Percentiles rank a stretch among this genome's conserved stretches.
Evolutionary conservation across 306 rosid species (phyloP).

Genomic region (Castanopsis chinensis): DNA sequence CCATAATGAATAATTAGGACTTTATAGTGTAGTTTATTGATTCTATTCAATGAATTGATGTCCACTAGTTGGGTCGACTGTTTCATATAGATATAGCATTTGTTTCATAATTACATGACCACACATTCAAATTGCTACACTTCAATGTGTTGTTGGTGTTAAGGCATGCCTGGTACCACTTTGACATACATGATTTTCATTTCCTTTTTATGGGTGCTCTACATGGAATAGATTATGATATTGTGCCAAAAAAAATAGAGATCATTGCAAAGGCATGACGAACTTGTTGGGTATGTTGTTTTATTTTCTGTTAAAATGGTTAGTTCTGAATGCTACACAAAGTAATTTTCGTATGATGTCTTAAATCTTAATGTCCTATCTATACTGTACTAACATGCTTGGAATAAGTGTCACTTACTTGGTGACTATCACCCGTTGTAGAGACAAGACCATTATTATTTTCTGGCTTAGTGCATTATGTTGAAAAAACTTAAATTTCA

Average conservation of each 20-base stretch:
- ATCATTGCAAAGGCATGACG: background rate
- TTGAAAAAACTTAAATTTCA: background rate
- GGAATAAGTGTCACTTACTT: background rate
- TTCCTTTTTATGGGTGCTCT: background rate
- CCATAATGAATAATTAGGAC: no score
- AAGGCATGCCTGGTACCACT: background rate
- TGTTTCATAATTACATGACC: no score
- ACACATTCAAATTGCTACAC: background rate
- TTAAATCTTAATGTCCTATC: background rate
- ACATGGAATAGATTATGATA: background rate
- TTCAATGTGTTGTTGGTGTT: no score
- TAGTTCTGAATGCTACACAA: background rate
- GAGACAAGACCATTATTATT: background rate
- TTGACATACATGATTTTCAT: background rate
- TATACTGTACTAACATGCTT: background rate
- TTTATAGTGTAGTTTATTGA: no score
- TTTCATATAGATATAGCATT: no score
- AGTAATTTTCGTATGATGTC: background rate
- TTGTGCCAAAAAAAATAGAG: background rate
- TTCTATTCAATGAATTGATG: no score
- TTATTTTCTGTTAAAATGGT: background rate
- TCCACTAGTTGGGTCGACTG: no score
- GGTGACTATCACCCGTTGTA: background rate
- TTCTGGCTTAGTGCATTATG: no score
- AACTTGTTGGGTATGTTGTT: background rate